These are phyloP conservation scores for Termitomyces sp. DNA, from an alignment of 768 basidiomycete genomes.

Conservation along the genomic window DNA sequence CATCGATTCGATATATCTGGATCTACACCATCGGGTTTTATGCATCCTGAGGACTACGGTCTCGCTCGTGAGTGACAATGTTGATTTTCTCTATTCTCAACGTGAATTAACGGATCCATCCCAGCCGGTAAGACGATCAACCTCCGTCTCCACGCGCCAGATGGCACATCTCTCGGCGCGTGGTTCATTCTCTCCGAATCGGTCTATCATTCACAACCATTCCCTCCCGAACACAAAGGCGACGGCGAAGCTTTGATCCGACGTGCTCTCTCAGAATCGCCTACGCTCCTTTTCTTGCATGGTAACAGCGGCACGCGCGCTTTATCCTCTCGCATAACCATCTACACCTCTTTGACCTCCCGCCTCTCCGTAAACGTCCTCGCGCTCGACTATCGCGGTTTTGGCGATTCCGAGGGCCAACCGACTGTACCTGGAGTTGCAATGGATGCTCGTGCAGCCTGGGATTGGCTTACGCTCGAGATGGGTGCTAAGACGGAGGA, in stretches of 20 bases:
- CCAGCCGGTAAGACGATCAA: conserved; percentile 62
- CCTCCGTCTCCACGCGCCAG: conserved; percentile 49
- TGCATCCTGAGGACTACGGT: conserved; percentile 34
- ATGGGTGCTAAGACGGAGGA: conserved; percentile 42
- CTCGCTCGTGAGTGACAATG: conserved; percentile 29
- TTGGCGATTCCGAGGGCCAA: conserved; percentile 60
- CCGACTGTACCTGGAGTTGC: conserved; percentile 58
- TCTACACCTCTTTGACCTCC: conserved; percentile 45
- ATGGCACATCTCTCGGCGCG: conserved; percentile 60
- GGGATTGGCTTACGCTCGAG: conserved; percentile 49
- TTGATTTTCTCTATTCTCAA: not conserved
- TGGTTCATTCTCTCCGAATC: conserved; percentile 59
- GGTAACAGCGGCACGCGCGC: conserved; percentile 70
- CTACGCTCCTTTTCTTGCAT: conserved; percentile 68
- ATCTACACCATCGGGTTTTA: conserved; percentile 24
- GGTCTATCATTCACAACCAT: conserved; percentile 33
- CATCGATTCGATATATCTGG: conserved; percentile 30
- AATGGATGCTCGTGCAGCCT: conserved; percentile 54
- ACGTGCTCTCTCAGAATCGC: conserved; percentile 26
- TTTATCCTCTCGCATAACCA: conserved; percentile 39
- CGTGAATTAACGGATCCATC: not conserved
- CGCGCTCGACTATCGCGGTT: conserved; percentile 72
- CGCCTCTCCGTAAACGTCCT: conserved; percentile 55
- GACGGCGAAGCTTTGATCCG: conserved; percentile 19
- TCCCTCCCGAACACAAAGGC: conserved; percentile 23